phyloP scores from a whole-genome alignment of 352 stramenopile genomes.

The Phytophthora cryptogea region DNA sequence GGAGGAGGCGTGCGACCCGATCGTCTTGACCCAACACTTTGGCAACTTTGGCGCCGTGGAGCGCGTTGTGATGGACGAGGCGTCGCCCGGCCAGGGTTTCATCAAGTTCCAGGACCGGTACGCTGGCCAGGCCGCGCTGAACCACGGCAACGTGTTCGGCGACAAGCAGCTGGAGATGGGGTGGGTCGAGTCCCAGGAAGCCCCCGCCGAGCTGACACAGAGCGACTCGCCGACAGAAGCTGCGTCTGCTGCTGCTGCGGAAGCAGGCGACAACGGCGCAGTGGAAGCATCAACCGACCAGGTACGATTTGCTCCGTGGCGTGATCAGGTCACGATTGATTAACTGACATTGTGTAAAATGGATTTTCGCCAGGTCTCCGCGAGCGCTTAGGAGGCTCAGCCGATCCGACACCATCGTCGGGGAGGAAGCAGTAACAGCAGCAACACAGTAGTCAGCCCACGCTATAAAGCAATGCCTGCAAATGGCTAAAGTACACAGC shows the following conservation, averaged over 20 bases:
- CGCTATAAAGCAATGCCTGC: slow-evolving; percentile 27
- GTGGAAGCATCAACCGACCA: slow-evolving; percentile 21
- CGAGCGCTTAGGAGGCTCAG: slow-evolving; percentile 27
- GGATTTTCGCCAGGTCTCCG: slow-evolving; percentile 33
- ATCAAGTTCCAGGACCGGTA: slow-evolving; percentile 90
- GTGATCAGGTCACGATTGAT: slow-evolving; percentile 22
- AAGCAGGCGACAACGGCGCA: slow-evolving; percentile 3
- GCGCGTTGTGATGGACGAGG: slow-evolving; percentile 67
- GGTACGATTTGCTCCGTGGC: slow-evolving; percentile 28
- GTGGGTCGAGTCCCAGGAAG: slow-evolving; percentile 69
- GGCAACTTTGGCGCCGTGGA: slow-evolving; percentile 85
- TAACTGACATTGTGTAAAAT: slow-evolving; percentile 26
- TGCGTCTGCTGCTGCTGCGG: slow-evolving; percentile 6
- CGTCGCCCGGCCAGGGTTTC: slow-evolving; percentile 47
- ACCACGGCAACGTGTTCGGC: slow-evolving; percentile 60
- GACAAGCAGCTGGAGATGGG: slow-evolving; percentile 61
- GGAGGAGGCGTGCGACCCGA: slow-evolving; percentile 72
- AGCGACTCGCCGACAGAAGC: slow-evolving; percentile 23
- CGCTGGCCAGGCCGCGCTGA: slow-evolving; percentile 66
- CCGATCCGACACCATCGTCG: slow-evolving; percentile 17
- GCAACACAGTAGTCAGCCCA: slow-evolving; percentile 1
- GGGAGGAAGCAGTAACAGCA: slow-evolving; percentile 15
- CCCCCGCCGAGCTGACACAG: slow-evolving; percentile 47
- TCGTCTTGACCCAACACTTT: slow-evolving; percentile 87
- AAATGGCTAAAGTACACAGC: slow-evolving; percentile 38